Conservation (phyloP, 2,329 filamentous ascomycete species). For the Scleromitrula shiraiana region DNA sequence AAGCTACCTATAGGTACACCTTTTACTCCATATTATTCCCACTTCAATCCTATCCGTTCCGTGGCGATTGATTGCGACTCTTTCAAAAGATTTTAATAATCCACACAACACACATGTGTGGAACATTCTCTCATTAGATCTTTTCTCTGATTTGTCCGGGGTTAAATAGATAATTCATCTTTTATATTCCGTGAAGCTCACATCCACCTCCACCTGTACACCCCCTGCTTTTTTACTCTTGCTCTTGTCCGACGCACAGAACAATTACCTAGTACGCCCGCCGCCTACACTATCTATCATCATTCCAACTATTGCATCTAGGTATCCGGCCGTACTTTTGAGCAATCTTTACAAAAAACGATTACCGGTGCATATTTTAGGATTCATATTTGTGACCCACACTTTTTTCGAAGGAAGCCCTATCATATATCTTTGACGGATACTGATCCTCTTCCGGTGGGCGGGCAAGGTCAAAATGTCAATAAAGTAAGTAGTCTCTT, state of each 20-base stretch:
- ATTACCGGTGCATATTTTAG: constrained; percentile 2
- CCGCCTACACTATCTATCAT: too few relatives aligned
- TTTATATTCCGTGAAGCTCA: too few relatives aligned
- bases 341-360: background rate
- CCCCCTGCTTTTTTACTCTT: background rate
- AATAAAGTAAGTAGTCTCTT: constrained; percentile 10
- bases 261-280: too few relatives aligned
- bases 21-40: background rate
- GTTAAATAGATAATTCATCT: background rate
- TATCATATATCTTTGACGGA: constrained; percentile 6
- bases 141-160: background rate
- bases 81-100: background rate
- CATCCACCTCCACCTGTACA: too few relatives aligned
- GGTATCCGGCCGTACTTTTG: background rate
- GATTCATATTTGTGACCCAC: constrained; percentile 6
- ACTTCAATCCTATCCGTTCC: background rate
- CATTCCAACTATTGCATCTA: too few relatives aligned
- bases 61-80: background rate
- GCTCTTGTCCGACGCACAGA: background rate
- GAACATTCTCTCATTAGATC: too few relatives aligned
- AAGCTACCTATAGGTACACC: too few relatives aligned
- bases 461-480: constrained; percentile 10
- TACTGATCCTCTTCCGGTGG: constrained; percentile 8
- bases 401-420: constrained; percentile 5
- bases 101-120: background rate